Base-by-base conservation (phyloP, 495 filamentous ascomycete species). In the Niebla homalea region DNA sequence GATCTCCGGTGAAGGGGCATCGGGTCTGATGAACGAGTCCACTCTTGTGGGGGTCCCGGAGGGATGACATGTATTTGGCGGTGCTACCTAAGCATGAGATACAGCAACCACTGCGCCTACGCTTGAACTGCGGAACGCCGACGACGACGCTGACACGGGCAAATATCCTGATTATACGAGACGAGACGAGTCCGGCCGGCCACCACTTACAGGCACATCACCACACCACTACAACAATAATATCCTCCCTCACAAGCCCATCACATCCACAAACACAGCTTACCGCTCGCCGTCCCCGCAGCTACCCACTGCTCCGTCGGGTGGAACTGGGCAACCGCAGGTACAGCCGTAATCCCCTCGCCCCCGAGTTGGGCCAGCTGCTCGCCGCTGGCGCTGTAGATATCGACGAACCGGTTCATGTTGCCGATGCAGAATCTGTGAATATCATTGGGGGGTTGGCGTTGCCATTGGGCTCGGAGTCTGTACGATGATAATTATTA, bases 361-460 rank as follows among this genome's bases (percentile, higher is more conserved):
- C 87, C 85, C 3, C 81, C 85, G 6, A 98, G 70, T 68, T 97
- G 90, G 4, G 87, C 93, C 32, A 98, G 70, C 64, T 96, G 89
- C 59, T 92, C 81, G 2, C 92, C 92, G 29, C 78, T 70, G 10
- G 74, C 68, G 12, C 80, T 81, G 64, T 83, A 97, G 6, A 98
- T 76, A 62, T 98, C 92, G 3, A 97, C 85, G 55, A 95, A 96
- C 18, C 92, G 80, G 62, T 95, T 95, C 92, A 97, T 97, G 61
- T 95, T 97, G 1, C 86, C 93, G 51, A 98, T 90, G 40, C 80
- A 88, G 64, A 97, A 87, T 43, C 86, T 84, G 48, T 94, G 82
- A 5, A 88, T 76, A 21, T 78, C 79, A 43, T 89, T 84, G 36
- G 72, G 70, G 0, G 92, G 92, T 45, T 74, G 76, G 18, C 72